Base-by-base conservation (phyloP, 768 basidiomycete species). In the Rhodotorula diobovata region DNA sequence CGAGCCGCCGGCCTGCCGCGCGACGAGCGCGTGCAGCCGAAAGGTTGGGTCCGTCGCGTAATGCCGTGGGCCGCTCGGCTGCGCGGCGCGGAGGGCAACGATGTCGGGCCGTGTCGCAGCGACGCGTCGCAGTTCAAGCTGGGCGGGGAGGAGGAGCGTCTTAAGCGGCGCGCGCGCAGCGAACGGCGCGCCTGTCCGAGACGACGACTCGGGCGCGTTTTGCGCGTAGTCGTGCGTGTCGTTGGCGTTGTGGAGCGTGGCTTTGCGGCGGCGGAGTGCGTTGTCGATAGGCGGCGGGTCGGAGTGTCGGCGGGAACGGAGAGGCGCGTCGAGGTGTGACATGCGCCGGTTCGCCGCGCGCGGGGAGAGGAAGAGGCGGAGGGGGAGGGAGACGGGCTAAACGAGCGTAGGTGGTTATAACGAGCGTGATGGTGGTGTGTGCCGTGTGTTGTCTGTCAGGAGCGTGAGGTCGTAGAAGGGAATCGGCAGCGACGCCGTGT, bases 301-400 rank as follows among this genome's bases (percentile, higher is more conserved):
- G 54, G 63, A 58, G 45, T 61, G 60, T 57, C 66, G 66, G 48
- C 55, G 64, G 20, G 48, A 63, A 48, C 64, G 64, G 70, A 66
- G 28, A 30, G 56, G 61, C 70, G 70, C 70, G 70, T 71, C 28
- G 64, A 66, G 28, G 28, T 63, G 70, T 25, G 70, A 66, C 70
- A 71, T 71, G 61, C 65, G 56, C 56, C 15, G 28, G 25, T 28
- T 41, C 28, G 23, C 30, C 56, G 56, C 18, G n/a, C n/a, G n/a
- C 15, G 5, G 20, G 54, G 34, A 21, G 30, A 18, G 23, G 54
- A 18, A 21, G 21, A 46, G 15, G 21, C 20, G 46, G 23, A 21
- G 11, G 41, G 41, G 41, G 6, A 20, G 28, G 16, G 48, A 28
- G 25, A 25, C 9, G 34, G 34, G 20, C 18, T 5, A 15, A 55